Conservation (phyloP, 2,329 filamentous ascomycete genomes). For the Microcyclosporella mali region DNA sequence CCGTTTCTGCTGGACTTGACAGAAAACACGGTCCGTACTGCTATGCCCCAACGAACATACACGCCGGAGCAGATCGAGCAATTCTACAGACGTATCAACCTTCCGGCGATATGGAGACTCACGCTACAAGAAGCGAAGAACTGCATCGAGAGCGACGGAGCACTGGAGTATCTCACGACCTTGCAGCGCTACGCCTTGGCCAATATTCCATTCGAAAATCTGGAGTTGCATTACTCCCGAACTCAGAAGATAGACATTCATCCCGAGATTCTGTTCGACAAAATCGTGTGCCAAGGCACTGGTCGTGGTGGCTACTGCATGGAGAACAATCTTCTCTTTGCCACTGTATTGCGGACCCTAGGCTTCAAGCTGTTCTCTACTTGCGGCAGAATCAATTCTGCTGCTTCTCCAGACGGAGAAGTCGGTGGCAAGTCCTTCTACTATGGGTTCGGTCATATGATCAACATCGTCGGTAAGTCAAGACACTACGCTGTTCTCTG, state of each 20-base stretch:
- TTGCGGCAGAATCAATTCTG: conserved; percentile 34
- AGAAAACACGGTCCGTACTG: neutral
- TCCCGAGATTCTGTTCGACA: conserved; percentile 46
- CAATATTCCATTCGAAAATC: conserved; percentile 51
- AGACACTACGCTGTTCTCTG: too few species aligned
- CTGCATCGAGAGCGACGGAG: conserved; percentile 5
- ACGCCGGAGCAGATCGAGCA: conserved; percentile 18
- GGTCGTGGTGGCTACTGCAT: conserved; percentile 55
- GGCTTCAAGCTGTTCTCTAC: conserved; percentile 42
- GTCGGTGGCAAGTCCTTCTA: conserved; percentile 20
- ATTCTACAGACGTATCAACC: conserved; percentile 21
- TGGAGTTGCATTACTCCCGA: conserved; percentile 50
- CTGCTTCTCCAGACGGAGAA: conserved; percentile 8
- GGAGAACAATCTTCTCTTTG: conserved; percentile 52
- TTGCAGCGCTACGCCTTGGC: conserved; percentile 31
- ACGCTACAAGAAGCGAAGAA: conserved; percentile 11
- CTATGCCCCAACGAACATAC: conserved; percentile 11
- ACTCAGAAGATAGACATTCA: conserved; percentile 46
- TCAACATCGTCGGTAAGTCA: conserved; percentile 40
- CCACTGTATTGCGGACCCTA: conserved; percentile 45
- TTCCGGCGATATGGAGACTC: conserved; percentile 19
- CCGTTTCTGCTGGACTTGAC: too few species aligned
- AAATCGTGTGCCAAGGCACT: conserved; percentile 40
- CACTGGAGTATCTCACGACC: conserved; percentile 19
- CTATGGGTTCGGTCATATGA: conserved; percentile 35